Evolutionary conservation across 441 rosid species (phyloP).

Genomic region (Populus trichocarpa): DNA sequence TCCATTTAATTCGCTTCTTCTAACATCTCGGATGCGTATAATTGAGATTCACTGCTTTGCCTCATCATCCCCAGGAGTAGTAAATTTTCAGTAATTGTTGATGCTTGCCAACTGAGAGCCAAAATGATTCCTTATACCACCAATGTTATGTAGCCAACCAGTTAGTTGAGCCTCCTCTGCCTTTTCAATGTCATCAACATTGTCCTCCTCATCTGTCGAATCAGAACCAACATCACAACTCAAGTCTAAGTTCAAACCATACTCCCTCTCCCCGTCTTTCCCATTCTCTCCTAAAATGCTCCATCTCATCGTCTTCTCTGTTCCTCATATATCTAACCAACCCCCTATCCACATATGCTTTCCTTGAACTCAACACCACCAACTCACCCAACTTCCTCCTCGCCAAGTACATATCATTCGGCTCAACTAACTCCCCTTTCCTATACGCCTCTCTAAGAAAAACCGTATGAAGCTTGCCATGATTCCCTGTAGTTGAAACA

Average conservation of each 20-base stretch:
- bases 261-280: slow-evolving; percentile 19
- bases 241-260: slow-evolving; percentile 26
- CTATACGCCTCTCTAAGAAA: slow-evolving; percentile 77
- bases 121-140: too few relatives aligned
- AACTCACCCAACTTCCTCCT: slow-evolving; percentile 79
- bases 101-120: too few relatives aligned
- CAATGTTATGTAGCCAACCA: slow-evolving; percentile 4
- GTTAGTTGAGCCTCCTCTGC: slow-evolving; percentile 17
- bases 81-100: not conserved
- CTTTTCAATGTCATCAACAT: slow-evolving; percentile 21
- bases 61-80: not conserved
- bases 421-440: slow-evolving; percentile 72
- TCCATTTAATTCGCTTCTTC: not conserved
- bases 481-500: slow-evolving; percentile 86
- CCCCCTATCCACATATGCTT: slow-evolving; percentile 56
- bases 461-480: slow-evolving; percentile 85
- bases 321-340: slow-evolving; percentile 51
- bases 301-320: slow-evolving; percentile 39
- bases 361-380: slow-evolving; percentile 75
- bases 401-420: slow-evolving; percentile 74
- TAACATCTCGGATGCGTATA: not conserved
- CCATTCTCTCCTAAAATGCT: slow-evolving; percentile 12
- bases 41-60: not conserved
- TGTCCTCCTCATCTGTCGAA: slow-evolving; percentile 26
- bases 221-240: slow-evolving; percentile 20